Evolutionary conservation across 352 stramenopile species (phyloP), one percentile per base, ranked within the genome.

Genomic region (Globisporangium splendens): DNA sequence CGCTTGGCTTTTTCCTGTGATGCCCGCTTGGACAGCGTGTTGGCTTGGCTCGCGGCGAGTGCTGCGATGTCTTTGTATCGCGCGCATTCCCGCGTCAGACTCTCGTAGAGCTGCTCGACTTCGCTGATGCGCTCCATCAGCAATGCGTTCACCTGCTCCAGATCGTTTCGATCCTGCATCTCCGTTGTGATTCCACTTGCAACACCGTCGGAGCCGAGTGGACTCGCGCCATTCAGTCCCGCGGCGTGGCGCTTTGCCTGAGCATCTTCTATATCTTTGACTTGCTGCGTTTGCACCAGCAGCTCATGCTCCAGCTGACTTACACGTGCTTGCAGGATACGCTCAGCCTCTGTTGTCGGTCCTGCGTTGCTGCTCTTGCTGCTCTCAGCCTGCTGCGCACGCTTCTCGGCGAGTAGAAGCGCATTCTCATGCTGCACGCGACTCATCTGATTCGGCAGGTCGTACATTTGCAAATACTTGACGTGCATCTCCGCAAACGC

Each of bases 31-130:
- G 74, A 75, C 11, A 93, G 48, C 3, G 68, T 65, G 42, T 89
- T 85, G 1, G 82, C 79, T 42, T 93, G 84, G 8, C 61, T 77
- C 14, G 84, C 84, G 5, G 84, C 84, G 2, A 91, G 54, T 10
- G 75, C 65, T 11, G 79, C 79, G 14, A 86, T 72, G 39, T 88
- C 73, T 54, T 87, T 88, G 48, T 88, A 83, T 51, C 79, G 86
- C 12, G 61, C 44, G 38, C 80, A 86, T 54, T 89, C 75, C 10
- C 79, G 76, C 18, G 73, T 60, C n/a, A 92, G 63, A 4, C 73
- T 72, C 42, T 82, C 80, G 52, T 90, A 93, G 0, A 90, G 58
- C 55, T 91, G 82, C 57, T 93, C 84, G 3, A 93, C 66, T 48
- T 92, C 84, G 39, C 61, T 72, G 21, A 93, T 76, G 22, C 82